Evolutionary conservation across 2,329 filamentous ascomycete genomes (phyloP), one percentile per base, ranked within the genome.

Genomic region (Zopfia rhizophila): DNA sequence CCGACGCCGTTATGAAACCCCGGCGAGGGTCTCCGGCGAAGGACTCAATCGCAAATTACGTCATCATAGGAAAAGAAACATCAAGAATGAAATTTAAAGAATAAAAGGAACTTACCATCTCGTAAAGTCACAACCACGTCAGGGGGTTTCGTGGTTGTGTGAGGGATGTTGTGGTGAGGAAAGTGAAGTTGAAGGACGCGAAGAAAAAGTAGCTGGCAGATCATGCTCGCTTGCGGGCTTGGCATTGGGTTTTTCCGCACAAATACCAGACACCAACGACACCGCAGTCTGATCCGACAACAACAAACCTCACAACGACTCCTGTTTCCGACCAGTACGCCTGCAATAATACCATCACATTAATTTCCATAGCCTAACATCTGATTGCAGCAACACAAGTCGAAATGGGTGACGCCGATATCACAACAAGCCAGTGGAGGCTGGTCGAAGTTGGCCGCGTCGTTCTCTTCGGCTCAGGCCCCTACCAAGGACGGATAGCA

Each of bases 41-140:
- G 78, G 81, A 83, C 88, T 97, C 91, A 95, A 93, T 93, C 91
- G 92, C 91, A 97, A 97, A 97, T 96, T 96, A 90, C 89, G 80
- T 88, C 91, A 96, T 96, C 92, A 90, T 88, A 62, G 71, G 58
- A 64, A 30, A 52, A 36, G 38, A 38, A 22, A 24, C 24, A 45
- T 21, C 7, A 13, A 13, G 25, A 22, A 24, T 45, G 43, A 35
- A 48, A 30, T n/a, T n/a, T n/a, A 10, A 42, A 48, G 37, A 47
- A 30, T 29, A 24, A 46, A 11, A 18, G 32, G 48, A 35, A 63
- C 64, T 47, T 63, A 67, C 63, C 54, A 56, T 42, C 56, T 13
- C 27, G 43, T 48, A 53, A 42, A 45, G 37, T 38, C 44, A 24
- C 22, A 24, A 27, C 6, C 13, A 32, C 8, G 19, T 6, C 11